Conservation (phyloP, 345 rosid genomes). For the Pugionium cornutum region DNA sequence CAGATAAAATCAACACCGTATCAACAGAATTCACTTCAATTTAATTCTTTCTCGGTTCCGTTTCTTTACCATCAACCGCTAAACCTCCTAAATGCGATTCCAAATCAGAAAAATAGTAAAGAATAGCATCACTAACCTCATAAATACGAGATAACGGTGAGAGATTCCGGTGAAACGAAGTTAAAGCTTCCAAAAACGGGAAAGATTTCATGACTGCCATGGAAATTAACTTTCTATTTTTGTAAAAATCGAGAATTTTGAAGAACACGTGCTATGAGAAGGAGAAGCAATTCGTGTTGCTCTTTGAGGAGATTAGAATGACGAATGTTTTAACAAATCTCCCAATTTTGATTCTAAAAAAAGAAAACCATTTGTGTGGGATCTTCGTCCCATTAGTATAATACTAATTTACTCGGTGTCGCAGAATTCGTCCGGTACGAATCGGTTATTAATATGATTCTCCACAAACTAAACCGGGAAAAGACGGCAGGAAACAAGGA, state of each 20-base stretch:
- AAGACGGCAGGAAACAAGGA: too few species aligned
- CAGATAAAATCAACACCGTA: not conserved
- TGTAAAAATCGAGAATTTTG: not conserved
- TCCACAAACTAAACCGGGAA: too few species aligned
- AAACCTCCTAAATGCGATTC: not conserved
- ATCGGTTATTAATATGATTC: too few species aligned
- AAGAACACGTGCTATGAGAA: not conserved
- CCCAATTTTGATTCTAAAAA: not conserved
- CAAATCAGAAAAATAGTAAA: not conserved
- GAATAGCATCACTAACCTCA: constrained; percentile 1
- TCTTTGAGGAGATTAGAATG: not conserved
- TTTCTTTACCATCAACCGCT: not conserved
- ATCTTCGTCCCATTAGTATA: too few species aligned
- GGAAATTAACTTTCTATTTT: not conserved
- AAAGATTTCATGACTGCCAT: not conserved
- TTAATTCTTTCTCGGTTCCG: not conserved
- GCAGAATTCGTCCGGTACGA: too few species aligned
- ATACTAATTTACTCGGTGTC: too few species aligned
- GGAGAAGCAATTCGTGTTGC: not conserved
- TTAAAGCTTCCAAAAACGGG: not conserved
- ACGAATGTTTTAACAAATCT: not conserved
- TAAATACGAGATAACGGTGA: constrained; percentile 4
- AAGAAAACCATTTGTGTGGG: too few species aligned
- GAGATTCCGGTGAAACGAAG: not conserved
- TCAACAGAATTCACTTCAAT: not conserved